Evolutionary conservation across 1,284 basidiomycete genomes (phyloP).

Genomic region (Moniliophthora roreri): DNA sequence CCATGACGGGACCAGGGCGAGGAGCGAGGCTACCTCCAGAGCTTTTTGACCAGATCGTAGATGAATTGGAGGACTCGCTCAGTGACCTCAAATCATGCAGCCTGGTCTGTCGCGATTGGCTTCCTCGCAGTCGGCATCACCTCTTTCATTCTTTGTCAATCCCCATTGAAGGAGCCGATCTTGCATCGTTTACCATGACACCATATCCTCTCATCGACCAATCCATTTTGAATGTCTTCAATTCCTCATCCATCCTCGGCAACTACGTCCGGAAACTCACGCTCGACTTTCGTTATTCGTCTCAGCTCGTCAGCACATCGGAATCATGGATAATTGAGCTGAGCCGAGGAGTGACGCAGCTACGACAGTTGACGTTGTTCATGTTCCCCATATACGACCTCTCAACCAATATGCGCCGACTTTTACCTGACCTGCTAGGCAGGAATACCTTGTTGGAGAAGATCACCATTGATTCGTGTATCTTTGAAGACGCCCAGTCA

Average conservation of each 20-base stretch:
- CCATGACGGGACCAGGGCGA: not conserved
- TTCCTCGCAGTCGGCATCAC: not conserved
- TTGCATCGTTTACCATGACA: not conserved
- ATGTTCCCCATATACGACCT: conserved; percentile 2
- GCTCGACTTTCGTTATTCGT: conserved; percentile 2
- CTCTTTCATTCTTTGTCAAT: not conserved
- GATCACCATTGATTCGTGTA: not conserved
- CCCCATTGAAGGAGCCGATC: not conserved
- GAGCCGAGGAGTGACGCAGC: not conserved
- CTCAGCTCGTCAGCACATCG: not conserved
- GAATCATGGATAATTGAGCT: not conserved
- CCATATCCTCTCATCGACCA: not conserved
- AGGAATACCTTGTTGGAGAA: not conserved
- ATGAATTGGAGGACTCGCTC: not conserved
- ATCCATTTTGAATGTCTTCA: not conserved
- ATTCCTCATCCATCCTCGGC: not conserved
- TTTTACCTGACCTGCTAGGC: not conserved
- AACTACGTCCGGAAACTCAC: not conserved
- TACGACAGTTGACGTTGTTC: not conserved
- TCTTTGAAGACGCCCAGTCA: not conserved
- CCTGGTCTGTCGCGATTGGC: not conserved
- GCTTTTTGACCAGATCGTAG: not conserved
- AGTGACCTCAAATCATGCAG: not conserved
- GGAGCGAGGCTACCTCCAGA: not conserved
- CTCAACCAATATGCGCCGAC: not conserved